Evolutionary conservation across 495 filamentous ascomycete species (phyloP).

Genomic region (Xylaria grammica): DNA sequence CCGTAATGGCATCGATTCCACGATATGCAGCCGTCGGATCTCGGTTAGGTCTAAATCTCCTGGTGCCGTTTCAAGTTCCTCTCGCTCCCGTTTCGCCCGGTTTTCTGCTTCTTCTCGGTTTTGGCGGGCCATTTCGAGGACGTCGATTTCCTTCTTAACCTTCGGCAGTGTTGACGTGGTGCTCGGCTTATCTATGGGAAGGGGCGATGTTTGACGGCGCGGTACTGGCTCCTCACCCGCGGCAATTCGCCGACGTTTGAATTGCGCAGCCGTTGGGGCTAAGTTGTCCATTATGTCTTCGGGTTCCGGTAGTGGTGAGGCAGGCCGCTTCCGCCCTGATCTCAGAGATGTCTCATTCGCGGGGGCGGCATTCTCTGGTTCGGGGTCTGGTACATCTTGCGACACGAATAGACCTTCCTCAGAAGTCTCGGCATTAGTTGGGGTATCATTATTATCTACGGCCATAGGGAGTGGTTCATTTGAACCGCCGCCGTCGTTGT

Average conservation of each 20-base stretch:
- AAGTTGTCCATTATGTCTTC: constrained; percentile 65
- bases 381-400: constrained; percentile 27
- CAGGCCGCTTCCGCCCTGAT: constrained; percentile 48
- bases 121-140: constrained; percentile 70
- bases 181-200: constrained; percentile 18
- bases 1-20: constrained; percentile 78
- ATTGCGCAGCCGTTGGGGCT: constrained; percentile 71
- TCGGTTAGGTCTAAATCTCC: constrained; percentile 67
- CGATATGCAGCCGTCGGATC: constrained; percentile 75
- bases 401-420: constrained; percentile 48
- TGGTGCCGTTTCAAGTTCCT: constrained; percentile 55
- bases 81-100: constrained; percentile 62
- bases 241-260: constrained; percentile 70
- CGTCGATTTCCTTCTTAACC: constrained; percentile 66
- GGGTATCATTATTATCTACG: constrained; percentile 11
- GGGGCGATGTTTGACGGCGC: constrained; percentile 31
- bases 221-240: constrained; percentile 46
- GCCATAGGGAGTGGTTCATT: constrained; percentile 16
- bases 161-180: constrained; percentile 26
- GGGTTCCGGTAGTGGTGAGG: constrained; percentile 43
- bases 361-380: constrained; percentile 25
- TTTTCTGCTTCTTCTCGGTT: constrained; percentile 74
- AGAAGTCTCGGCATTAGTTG: constrained; percentile 25
- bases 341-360: constrained; percentile 37
- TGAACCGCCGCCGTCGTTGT: constrained; percentile 36